Evolutionary conservation across 1,284 basidiomycete genomes (phyloP).

Genomic region (Lentinus polychrous): DNA sequence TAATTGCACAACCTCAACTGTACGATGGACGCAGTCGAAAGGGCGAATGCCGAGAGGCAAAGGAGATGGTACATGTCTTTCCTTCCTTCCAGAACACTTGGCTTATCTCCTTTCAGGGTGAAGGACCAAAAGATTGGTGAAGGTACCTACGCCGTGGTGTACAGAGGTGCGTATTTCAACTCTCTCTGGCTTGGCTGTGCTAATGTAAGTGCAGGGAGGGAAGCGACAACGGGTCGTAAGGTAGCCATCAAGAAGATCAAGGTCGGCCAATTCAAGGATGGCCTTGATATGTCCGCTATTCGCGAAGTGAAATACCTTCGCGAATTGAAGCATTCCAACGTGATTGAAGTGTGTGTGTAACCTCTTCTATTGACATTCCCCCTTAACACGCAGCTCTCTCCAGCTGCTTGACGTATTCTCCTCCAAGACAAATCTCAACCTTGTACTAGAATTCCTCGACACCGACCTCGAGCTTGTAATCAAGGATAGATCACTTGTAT

Average conservation of each 20-base stretch:
- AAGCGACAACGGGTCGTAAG: constrained; percentile 64
- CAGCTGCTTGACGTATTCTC: constrained; percentile 97
- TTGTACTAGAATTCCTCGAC: constrained; percentile 95
- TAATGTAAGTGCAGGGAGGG: constrained; percentile 41
- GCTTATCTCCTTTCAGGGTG: constrained; percentile 39
- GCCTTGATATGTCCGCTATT: constrained; percentile 97
- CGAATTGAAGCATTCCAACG: constrained; percentile 91
- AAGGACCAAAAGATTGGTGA: constrained; percentile 92
- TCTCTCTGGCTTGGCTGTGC: neutral
- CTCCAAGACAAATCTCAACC: constrained; percentile 92
- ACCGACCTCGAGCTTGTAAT: constrained; percentile 98
- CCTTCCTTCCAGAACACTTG: neutral
- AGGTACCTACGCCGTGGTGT: constrained; percentile 97
- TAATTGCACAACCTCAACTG: neutral
- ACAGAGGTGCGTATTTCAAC: constrained; percentile 56
- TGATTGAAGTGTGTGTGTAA: constrained; percentile 70
- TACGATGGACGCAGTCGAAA: constrained; percentile 73
- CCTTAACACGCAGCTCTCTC: neutral
- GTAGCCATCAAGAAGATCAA: constrained; percentile 99
- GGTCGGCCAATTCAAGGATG: constrained; percentile 95
- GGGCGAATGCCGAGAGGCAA: constrained; percentile 63
- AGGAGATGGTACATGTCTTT: constrained; percentile 52
- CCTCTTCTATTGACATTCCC: neutral
- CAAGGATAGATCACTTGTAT: constrained; percentile 87
- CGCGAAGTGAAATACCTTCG: constrained; percentile 97